Base-by-base conservation (phyloP, 306 rosid genomes). In the Lathyrus oleraceus region DNA sequence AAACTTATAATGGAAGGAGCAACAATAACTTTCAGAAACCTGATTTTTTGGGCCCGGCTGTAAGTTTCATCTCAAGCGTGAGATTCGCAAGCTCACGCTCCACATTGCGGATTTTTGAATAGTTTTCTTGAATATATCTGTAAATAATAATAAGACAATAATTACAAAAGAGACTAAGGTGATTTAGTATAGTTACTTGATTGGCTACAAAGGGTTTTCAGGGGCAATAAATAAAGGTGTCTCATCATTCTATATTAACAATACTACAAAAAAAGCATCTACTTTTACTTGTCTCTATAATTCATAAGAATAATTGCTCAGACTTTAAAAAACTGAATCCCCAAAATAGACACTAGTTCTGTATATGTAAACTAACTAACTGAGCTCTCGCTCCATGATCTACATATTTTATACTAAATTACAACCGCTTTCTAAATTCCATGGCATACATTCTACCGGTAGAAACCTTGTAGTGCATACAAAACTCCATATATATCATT, bases 11-110 rank as follows among this genome's bases (percentile, higher is more conserved):
- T 21, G 43, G 38, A 63, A 53, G 48, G 54, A 72, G 70, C 57
- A 83, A 69, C 58, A 66, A 69, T 36, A 49, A 72, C 14, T 68
- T 51, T 56, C 38, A 57, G 79, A 80, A 76, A 93, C 98, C 97
- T 85, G 97, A 87, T 87, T 90, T 94, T 74, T 94, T 94, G 0
- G 98, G 97, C 56, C 98, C 98, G 21, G 97, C 91, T 8, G 96
- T 94, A 65, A 88, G 97, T 74, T 90, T 94, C 89, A 90, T 78
- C 85, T 94, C 95, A 93, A 90, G 76, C 1, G 86, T 54, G 81
- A 94, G 97, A 69, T 74, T 85, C 67, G 85, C 81, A 72, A 94
- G 87, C 72, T 90, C 95, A 40, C 97, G 88, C 73, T 94, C 97
- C 13, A 94, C 98, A 83, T 88, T 86, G 4, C 96, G 98, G 36